A percentile compares a stretch with the other conserved stretches of the same genome.
Evolutionary conservation across 768 basidiomycete species (phyloP).

Genomic region (Trametes cingulata): DNA sequence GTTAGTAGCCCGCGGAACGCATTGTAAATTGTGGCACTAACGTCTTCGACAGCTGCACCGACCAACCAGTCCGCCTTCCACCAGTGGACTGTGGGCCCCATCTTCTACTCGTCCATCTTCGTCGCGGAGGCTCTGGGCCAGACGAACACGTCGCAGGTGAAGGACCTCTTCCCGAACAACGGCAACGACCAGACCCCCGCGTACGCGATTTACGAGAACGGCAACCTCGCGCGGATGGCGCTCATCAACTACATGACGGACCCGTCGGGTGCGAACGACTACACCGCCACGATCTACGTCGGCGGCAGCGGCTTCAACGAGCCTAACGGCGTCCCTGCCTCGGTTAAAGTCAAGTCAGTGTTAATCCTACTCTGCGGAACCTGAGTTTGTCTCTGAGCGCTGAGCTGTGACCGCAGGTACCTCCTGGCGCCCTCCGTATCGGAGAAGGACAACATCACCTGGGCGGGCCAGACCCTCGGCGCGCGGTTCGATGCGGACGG

Average conservation of each 20-base stretch:
- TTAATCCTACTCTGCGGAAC: not conserved
- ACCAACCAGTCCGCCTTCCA: constrained; percentile 39
- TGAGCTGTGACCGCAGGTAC: constrained; percentile 25
- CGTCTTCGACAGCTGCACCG: constrained; percentile 37
- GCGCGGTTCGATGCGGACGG: constrained; percentile 42
- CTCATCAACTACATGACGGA: constrained; percentile 52
- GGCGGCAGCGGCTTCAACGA: constrained; percentile 37
- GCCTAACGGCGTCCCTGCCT: constrained; percentile 32
- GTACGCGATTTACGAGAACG: constrained; percentile 52
- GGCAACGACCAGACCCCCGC: constrained; percentile 42
- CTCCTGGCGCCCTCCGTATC: constrained; percentile 39
- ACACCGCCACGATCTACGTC: constrained; percentile 40
- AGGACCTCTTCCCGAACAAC: constrained; percentile 39
- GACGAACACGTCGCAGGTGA: constrained; percentile 42
- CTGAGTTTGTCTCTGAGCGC: no score
- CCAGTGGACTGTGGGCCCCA: constrained; percentile 48
- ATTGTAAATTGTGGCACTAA: not conserved
- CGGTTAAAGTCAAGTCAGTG: constrained; percentile 38
- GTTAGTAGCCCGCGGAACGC: constrained; percentile 19
- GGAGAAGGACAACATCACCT: constrained; percentile 47
- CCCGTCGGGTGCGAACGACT: constrained; percentile 41
- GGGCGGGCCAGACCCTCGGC: constrained; percentile 43
- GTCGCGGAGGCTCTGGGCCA: constrained; percentile 50
- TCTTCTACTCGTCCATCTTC: constrained; percentile 48
- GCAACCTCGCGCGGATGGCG: constrained; percentile 41